Evolutionary conservation across 1,139 yeast genomes (phyloP).

Genomic region (Yamadazyma sp.): DNA sequence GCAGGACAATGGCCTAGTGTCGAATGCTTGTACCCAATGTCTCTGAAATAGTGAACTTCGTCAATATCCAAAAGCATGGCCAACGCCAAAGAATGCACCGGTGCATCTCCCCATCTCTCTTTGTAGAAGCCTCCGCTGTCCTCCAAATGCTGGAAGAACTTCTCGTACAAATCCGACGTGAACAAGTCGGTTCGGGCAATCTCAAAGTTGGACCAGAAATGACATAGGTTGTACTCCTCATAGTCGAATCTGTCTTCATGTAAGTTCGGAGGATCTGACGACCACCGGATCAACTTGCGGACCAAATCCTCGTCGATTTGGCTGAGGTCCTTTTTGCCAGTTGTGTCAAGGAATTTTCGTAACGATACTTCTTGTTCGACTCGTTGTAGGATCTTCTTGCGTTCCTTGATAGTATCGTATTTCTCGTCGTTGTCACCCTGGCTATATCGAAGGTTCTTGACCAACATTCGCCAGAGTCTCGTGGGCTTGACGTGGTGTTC

Average conservation of each 20-base stretch:
- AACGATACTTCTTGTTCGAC: constrained; percentile 30
- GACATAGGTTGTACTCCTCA: constrained; percentile 76
- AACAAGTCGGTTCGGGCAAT: constrained; percentile 80
- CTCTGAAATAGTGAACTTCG: constrained; percentile 85
- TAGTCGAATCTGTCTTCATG: constrained; percentile 57
- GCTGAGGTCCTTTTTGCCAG: constrained; percentile 22
- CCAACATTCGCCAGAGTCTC: constrained; percentile 59
- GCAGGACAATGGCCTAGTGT: constrained; percentile 81
- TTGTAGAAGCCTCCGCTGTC: constrained; percentile 75
- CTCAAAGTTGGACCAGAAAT: constrained; percentile 94
- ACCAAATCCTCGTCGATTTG: constrained; percentile 26
- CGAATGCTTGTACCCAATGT: constrained; percentile 83
- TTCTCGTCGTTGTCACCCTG: constrained; percentile 21
- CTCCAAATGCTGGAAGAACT: constrained; percentile 68
- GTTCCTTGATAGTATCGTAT: constrained; percentile 20
- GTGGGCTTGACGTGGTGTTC: constrained; percentile 38
- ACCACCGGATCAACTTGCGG: constrained; percentile 23
- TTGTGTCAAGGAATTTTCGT: constrained; percentile 21
- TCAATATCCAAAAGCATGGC: constrained; percentile 66
- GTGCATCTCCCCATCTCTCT: constrained; percentile 97
- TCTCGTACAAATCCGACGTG: constrained; percentile 58
- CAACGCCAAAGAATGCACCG: constrained; percentile 81
- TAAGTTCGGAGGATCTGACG: constrained; percentile 31
- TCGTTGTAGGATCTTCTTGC: constrained; percentile 23
- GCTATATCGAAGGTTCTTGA: constrained; percentile 28